Percentiles rank a stretch among this genome's conserved stretches.
These are phyloP conservation scores for Priceomyces melissophilus DNA, from an alignment of 805 yeast species.

Conservation along the genomic window DNA sequence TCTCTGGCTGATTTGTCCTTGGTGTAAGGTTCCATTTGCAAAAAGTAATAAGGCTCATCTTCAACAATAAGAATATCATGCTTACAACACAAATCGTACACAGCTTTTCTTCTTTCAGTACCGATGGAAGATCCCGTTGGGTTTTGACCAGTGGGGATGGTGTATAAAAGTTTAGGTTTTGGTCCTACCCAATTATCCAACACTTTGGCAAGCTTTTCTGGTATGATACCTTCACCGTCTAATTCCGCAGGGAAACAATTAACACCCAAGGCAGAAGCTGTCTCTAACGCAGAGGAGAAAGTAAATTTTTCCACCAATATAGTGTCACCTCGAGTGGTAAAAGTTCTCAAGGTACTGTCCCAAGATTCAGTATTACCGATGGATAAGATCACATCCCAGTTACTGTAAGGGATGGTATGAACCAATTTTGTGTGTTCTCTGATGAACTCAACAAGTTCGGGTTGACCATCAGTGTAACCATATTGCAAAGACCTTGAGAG, in stretches of 20 bases:
- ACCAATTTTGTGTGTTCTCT: conserved; percentile 66
- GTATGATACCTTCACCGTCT: conserved; percentile 76
- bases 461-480: conserved; percentile 81
- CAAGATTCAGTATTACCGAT: conserved; percentile 90
- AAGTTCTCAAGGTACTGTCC: conserved; percentile 78
- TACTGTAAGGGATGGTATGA: conserved; percentile 44
- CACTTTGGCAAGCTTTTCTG: conserved; percentile 59
- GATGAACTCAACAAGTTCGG: conserved; percentile 63
- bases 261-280: conserved; percentile 71
- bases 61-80: conserved; percentile 85
- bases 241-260: conserved; percentile 68
- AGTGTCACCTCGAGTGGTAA: conserved; percentile 76
- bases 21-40: conserved; percentile 84
- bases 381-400: conserved; percentile 71
- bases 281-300: conserved; percentile 81
- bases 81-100: conserved; percentile 76
- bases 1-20: conserved; percentile 34
- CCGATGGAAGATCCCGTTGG: conserved; percentile 91
- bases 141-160: conserved; percentile 95
- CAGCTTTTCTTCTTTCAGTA: conserved; percentile 67
- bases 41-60: conserved; percentile 96
- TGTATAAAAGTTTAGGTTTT: conserved; percentile 83
- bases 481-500: conserved; percentile 87
- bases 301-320: conserved; percentile 78
- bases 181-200: conserved; percentile 70